Percentiles rank a stretch among this genome's conserved stretches.
phyloP scores from a whole-genome alignment of 2,329 filamentous ascomycete genomes.

The Biscogniauxia marginata region DNA sequence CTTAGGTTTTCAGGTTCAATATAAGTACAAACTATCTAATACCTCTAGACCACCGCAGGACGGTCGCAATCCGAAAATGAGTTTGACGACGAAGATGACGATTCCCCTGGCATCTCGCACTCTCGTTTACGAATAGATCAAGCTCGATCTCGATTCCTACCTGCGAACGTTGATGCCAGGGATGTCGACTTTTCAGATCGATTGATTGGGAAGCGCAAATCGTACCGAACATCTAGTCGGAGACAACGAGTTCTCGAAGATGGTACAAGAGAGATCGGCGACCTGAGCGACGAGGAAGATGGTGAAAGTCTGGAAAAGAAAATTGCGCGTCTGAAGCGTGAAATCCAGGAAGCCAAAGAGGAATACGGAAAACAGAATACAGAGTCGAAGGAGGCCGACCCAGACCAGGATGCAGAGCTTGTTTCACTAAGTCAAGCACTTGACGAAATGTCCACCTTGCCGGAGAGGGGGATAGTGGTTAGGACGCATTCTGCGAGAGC shows the following conservation, averaged over 20 bases:
- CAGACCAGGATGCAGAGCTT: conserved; percentile 55
- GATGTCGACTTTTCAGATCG: conserved; percentile 89
- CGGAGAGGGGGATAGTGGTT: conserved; percentile 27
- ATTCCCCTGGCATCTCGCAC: conserved; percentile 67
- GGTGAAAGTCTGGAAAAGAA: conserved; percentile 75
- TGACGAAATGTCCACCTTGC: conserved; percentile 56
- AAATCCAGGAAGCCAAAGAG: conserved; percentile 50
- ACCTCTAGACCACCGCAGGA: conserved; percentile 51
- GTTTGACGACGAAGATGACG: conserved; percentile 61
- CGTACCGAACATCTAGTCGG: conserved; percentile 74
- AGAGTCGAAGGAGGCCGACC: conserved; percentile 41
- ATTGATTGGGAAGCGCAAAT: conserved; percentile 76
- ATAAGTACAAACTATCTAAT: conserved; percentile 8
- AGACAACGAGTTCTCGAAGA: conserved; percentile 62
- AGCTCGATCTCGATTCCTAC: conserved; percentile 77
- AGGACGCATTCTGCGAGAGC: conserved; percentile 23
- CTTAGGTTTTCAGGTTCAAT: conserved; percentile 7
- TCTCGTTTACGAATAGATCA: conserved; percentile 73
- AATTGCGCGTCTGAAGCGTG: conserved; percentile 77
- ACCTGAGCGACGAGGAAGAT: conserved; percentile 67
- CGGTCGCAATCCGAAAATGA: conserved; percentile 61
- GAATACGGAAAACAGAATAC: conserved; percentile 57
- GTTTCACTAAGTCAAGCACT: conserved; percentile 69
- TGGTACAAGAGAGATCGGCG: conserved; percentile 66
- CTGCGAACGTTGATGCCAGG: conserved; percentile 70